Percentiles rank a stretch among this genome's conserved stretches.
phyloP scores from a whole-genome alignment of 768 basidiomycete species.

The Leucocoprinus birnbaumii region DNA sequence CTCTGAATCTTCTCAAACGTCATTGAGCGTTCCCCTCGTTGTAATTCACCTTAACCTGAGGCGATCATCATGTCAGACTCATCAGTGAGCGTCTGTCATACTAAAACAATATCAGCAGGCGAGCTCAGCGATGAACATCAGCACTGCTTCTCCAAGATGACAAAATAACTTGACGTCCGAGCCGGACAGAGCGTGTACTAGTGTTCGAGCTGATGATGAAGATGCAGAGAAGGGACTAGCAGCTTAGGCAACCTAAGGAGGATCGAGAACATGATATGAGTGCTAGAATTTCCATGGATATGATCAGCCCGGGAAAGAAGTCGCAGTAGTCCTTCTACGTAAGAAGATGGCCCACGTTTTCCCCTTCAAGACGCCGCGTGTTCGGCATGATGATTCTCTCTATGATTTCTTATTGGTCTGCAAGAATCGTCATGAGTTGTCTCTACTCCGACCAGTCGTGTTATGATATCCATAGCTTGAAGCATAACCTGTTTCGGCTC shows the following conservation, averaged over 20 bases:
- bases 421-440: too few species aligned
- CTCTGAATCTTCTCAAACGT: slow-evolving; percentile 6
- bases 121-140: too few species aligned
- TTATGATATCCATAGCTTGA: background rate
- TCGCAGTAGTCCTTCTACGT: background rate
- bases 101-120: background rate
- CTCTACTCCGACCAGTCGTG: background rate
- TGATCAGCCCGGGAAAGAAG: background rate
- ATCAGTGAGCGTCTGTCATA: background rate
- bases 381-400: background rate
- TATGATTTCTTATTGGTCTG: background rate
- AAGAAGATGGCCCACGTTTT: slow-evolving; percentile 10
- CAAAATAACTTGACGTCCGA: too few species aligned
- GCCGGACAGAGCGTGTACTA: too few species aligned
- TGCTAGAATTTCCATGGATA: too few species aligned
- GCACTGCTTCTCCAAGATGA: too few species aligned
- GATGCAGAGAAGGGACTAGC: too few species aligned
- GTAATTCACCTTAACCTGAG: background rate
- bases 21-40: background rate
- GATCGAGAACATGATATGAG: too few species aligned
- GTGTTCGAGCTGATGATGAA: too few species aligned
- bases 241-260: too few species aligned
- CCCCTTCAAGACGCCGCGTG: slow-evolving; percentile 10
- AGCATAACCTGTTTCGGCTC: background rate
- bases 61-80: background rate